phyloP scores from a whole-genome alignment of 257 asterid genomes.

The Solanum medicagineum region DNA sequence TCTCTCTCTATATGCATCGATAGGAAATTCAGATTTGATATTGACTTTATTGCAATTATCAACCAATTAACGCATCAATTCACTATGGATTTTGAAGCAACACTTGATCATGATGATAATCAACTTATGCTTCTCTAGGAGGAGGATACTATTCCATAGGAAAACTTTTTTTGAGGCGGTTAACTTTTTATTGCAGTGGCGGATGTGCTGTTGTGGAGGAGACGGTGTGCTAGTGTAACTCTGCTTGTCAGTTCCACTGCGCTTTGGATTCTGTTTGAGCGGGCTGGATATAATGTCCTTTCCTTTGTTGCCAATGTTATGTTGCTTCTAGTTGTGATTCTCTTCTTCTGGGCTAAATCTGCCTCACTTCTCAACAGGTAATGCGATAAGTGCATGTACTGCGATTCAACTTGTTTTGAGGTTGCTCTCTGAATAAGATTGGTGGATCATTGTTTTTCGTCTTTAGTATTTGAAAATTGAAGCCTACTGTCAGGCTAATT shows the following conservation, averaged over 20 bases:
- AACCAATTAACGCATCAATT: not conserved
- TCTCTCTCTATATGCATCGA: not conserved
- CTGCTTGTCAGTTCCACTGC: slow-evolving; percentile 59
- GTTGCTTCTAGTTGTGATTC: slow-evolving; percentile 60
- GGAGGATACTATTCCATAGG: not conserved
- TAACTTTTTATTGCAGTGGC: slow-evolving; percentile 47
- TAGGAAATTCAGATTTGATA: not conserved
- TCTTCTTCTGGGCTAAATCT: slow-evolving; percentile 91
- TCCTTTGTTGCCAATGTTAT: slow-evolving; percentile 69
- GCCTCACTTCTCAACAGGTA: slow-evolving; percentile 92
- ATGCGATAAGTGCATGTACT: not conserved
- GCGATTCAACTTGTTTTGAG: not conserved
- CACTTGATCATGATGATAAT: not conserved
- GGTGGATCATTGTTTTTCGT: not conserved
- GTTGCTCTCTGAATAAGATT: not conserved
- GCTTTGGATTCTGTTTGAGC: slow-evolving; percentile 79
- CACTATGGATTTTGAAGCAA: not conserved
- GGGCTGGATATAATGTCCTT: slow-evolving; percentile 69
- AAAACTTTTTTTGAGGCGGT: not conserved
- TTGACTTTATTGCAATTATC: not conserved
- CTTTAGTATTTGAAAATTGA: not conserved
- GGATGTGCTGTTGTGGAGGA: slow-evolving; percentile 74
- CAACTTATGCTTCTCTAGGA: not conserved
- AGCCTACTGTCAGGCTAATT: no score
- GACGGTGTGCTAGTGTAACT: slow-evolving; percentile 34